A percentile compares a stretch with the other conserved stretches of the same genome.
Conservation (phyloP, 1,284 basidiomycete species). For the Rhodotorula mucilaginosa region DNA sequence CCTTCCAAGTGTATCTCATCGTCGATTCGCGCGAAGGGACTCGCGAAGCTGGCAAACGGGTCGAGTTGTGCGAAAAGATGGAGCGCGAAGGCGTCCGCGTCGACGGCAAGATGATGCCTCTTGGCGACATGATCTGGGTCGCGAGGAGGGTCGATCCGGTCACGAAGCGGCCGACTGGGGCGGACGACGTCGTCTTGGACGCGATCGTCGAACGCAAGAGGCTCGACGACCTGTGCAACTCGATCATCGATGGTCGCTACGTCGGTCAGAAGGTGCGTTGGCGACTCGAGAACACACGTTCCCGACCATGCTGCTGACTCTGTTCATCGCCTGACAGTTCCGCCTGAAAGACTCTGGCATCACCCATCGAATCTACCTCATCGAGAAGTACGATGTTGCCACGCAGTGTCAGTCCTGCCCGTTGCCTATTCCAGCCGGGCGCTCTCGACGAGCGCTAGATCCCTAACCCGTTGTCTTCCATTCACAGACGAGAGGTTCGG, state of each 20-base stretch:
- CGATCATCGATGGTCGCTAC: conserved; percentile 58
- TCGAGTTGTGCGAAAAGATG: conserved; percentile 49
- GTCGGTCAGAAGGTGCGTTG: conserved; percentile 57
- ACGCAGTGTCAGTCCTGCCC: conserved; percentile 38
- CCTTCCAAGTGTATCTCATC: conserved; percentile 57
- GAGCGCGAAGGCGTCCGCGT: conserved; percentile 50
- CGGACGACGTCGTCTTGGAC: conserved; percentile 56
- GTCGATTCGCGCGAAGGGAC: conserved; percentile 56
- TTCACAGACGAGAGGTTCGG: conserved; percentile 38
- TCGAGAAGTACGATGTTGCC: conserved; percentile 56
- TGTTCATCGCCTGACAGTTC: conserved; percentile 46
- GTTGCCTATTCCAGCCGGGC: conserved; percentile 1
- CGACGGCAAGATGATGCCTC: conserved; percentile 54
- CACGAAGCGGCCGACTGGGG: conserved; percentile 14
- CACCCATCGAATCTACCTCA: conserved; percentile 56
- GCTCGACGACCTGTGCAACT: conserved; percentile 56
- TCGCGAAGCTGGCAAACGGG: conserved; percentile 47
- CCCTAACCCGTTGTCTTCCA: no score
- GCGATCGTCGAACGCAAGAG: conserved; percentile 59
- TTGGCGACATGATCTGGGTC: conserved; percentile 61
- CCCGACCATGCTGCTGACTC: neutral
- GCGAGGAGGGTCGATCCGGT: conserved; percentile 49
- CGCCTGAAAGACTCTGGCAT: conserved; percentile 55
- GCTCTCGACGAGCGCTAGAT: neutral
- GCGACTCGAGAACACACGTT: neutral